A percentile compares a stretch with the other conserved stretches of the same genome.
phyloP scores from a whole-genome alignment of 352 stramenopile genomes.

The Pythium brachiatum region DNA sequence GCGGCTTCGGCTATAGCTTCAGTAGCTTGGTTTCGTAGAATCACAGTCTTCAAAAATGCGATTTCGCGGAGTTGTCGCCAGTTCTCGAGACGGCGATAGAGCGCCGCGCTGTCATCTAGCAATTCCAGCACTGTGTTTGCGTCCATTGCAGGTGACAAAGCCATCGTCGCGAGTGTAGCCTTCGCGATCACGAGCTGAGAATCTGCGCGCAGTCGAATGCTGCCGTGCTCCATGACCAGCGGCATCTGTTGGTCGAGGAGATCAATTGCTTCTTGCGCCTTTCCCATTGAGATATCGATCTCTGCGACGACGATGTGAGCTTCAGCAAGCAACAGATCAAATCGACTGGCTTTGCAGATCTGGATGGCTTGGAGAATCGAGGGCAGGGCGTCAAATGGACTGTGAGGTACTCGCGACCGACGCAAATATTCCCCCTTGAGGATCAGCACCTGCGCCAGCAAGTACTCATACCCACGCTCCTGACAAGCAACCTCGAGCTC shows the following conservation, averaged over 20 bases:
- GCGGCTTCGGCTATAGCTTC: constrained; percentile 1
- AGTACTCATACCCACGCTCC: constrained; percentile 38
- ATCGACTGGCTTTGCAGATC: constrained; percentile 49
- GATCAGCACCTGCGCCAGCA: constrained; percentile 56
- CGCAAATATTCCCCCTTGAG: constrained; percentile 37
- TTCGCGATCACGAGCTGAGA: constrained; percentile 60
- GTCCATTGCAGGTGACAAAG: neutral
- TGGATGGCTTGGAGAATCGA: constrained; percentile 39
- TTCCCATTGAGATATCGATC: constrained; percentile 60
- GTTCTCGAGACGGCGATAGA: constrained; percentile 18
- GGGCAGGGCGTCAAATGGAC: constrained; percentile 51
- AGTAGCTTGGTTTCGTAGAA: neutral
- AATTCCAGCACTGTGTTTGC: constrained; percentile 8
- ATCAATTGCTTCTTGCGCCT: constrained; percentile 36
- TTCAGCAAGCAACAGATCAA: constrained; percentile 56
- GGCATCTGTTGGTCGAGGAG: constrained; percentile 63
- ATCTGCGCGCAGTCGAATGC: constrained; percentile 50
- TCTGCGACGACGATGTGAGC: constrained; percentile 63
- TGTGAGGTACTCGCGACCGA: constrained; percentile 33
- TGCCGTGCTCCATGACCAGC: constrained; percentile 64
- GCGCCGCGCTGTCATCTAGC: constrained; percentile 19
- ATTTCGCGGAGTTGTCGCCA: constrained; percentile 23
- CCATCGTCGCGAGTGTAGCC: constrained; percentile 31
- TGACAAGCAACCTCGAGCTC: constrained; percentile 40
- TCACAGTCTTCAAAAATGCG: constrained; percentile 18